phyloP scores from a whole-genome alignment of 1,284 basidiomycete species.

The Ganoderma sp. region DNA sequence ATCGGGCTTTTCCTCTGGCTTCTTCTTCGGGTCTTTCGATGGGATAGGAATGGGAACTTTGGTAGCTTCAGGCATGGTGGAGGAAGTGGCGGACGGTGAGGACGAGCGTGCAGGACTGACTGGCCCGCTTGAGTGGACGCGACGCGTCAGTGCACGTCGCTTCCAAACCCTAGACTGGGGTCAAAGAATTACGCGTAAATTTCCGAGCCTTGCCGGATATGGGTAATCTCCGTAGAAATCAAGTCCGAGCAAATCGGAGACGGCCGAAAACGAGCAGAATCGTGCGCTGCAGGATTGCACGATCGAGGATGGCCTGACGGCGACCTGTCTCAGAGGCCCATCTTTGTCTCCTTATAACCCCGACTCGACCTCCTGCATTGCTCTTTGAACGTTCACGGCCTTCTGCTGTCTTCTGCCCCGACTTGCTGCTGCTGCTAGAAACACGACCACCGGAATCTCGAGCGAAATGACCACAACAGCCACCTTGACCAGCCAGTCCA shows the following conservation, averaged over 20 bases:
- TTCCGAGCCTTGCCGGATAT: slow-evolving; percentile 16
- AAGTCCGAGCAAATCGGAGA: slow-evolving; percentile 16
- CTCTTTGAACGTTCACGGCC: slow-evolving; percentile 3
- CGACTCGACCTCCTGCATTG: slow-evolving; percentile 10
- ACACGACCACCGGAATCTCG: neutral
- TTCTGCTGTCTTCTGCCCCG: neutral
- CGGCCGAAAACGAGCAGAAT: slow-evolving; percentile 18
- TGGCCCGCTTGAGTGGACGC: slow-evolving; percentile 26
- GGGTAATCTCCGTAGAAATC: neutral
- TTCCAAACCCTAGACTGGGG: slow-evolving; percentile 23
- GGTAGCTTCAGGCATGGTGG: slow-evolving; percentile 60
- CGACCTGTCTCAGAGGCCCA: neutral
- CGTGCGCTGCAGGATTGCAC: slow-evolving; percentile 20
- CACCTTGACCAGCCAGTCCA: slow-evolving; percentile 16
- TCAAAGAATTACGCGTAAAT: slow-evolving; percentile 25
- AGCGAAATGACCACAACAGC: slow-evolving; percentile 29
- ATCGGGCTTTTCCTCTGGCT: slow-evolving; percentile 52
- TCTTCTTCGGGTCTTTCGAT: slow-evolving; percentile 76
- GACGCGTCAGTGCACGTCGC: slow-evolving; percentile 33
- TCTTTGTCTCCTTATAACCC: slow-evolving; percentile 17
- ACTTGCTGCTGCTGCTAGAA: neutral
- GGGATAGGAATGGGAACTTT: slow-evolving; percentile 64
- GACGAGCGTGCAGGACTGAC: slow-evolving; percentile 17
- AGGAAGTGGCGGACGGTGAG: slow-evolving; percentile 13
- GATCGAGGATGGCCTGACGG: slow-evolving; percentile 30